Evolutionary conservation across 805 yeast species (phyloP), one percentile per base, ranked within the genome.

Genomic region (Myxozyma geophila): DNA sequence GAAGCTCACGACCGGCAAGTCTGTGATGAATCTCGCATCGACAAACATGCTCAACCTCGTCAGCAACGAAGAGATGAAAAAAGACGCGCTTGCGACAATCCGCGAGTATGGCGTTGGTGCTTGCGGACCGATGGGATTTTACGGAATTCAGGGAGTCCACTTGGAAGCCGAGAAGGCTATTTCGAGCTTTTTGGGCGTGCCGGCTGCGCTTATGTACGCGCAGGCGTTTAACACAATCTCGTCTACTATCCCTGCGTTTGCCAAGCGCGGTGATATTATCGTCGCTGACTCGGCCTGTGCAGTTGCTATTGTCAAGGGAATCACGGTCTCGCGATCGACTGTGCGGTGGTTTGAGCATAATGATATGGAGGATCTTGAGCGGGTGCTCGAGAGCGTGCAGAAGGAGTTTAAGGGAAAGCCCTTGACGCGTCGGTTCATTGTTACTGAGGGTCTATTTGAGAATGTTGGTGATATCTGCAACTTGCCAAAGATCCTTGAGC

Each of bases 101-200:
- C 79, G 80, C 53, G 80, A 81, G 62, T 85, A 88, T 63, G 99
- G 99, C 74, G 98, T 95, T 57, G 99, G 99, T 68, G 93, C 98
- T 0, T 95, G 99, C 80, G 97, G 98, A 47, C 98, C 99, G 5
- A 96, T 98, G 49, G 96, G 96, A 61, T 95, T 95, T 72, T 95
- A 92, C 75, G 99, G 99, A 66, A 89, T 92, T 64, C 97, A 92
- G 76, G 63, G 54, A 15, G 91, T 87, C 50, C 99, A 95, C 74
- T 87, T 86, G 60, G 82, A 87, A 70, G 80, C 90, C 61, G 96
- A 92, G 74, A 85, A 85, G 70, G 88, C 86, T 66, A 77, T 95
- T 64, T 86, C 97, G 12, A 74, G 79, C 39, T 93, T 86, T 73
- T 84, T 93, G 68, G 91, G 88, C 33, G 83, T 90, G 2, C 96